A percentile compares a stretch with the other conserved stretches of the same genome.
Conservation (phyloP, 2,329 filamentous ascomycete species). For the Talaromyces sp. region DNA sequence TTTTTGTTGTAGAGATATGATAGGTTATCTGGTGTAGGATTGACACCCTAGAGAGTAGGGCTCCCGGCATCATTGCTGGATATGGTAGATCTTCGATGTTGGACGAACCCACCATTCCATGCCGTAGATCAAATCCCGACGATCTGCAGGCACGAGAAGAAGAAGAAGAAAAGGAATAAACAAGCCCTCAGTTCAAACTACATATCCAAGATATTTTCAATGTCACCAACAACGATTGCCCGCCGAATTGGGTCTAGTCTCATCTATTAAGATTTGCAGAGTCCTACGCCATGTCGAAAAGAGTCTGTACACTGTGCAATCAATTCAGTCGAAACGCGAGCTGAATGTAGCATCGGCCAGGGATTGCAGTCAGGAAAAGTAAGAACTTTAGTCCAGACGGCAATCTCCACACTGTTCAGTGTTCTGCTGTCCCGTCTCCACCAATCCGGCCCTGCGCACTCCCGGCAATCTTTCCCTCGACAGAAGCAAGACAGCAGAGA, state of each 20-base stretch:
- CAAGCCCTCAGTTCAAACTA: background rate
- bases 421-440: background rate
- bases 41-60: background rate
- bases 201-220: background rate
- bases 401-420: background rate
- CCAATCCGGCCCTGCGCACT: background rate
- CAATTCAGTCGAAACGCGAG: background rate
- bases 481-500: background rate
- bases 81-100: background rate
- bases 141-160: conserved; percentile 9
- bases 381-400: background rate
- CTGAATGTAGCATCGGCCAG: background rate
- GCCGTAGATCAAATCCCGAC: background rate
- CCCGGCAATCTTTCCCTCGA: background rate
- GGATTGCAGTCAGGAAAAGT: background rate
- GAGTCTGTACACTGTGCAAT: background rate
- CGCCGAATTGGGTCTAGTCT: background rate
- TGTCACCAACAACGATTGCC: background rate
- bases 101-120: background rate
- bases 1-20: background rate
- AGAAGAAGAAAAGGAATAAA: background rate
- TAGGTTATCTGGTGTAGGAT: background rate
- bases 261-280: background rate
- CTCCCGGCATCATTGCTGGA: background rate
- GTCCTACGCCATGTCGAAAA: background rate